A percentile compares a stretch with the other conserved stretches of the same genome.
Conservation (phyloP, 2,329 filamentous ascomycete species). For the Zelopaecilomyces penicillatus region DNA sequence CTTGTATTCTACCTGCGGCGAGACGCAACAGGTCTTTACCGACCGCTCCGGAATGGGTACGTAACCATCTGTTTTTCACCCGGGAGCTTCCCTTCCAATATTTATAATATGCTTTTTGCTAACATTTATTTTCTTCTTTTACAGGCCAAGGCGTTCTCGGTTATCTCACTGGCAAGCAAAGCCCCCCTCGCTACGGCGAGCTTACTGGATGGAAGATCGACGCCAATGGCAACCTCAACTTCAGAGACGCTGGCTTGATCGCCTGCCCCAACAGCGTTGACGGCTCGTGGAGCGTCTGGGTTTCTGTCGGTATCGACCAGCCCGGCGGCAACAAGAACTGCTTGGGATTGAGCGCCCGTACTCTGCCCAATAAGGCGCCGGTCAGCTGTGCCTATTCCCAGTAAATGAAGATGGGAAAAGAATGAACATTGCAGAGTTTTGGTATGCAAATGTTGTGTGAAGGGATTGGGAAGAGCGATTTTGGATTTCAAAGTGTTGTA, state of each 20-base stretch:
- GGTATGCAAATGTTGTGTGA: no score
- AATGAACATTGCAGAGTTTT: no score
- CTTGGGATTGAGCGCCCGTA: slow-evolving; percentile 25
- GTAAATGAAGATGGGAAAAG: neutral
- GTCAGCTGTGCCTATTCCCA: slow-evolving; percentile 28
- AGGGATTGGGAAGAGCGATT: no score
- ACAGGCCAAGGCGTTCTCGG: slow-evolving; percentile 44
- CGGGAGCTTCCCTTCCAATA: neutral
- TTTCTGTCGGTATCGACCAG: slow-evolving; percentile 19
- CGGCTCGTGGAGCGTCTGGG: slow-evolving; percentile 34
- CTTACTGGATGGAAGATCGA: slow-evolving; percentile 39
- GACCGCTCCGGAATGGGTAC: slow-evolving; percentile 52
- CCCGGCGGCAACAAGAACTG: slow-evolving; percentile 31
- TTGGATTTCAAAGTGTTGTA: no score
- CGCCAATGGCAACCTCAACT: slow-evolving; percentile 33
- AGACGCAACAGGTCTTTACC: slow-evolving; percentile 41
- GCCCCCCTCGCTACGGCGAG: slow-evolving; percentile 33
- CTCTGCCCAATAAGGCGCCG: slow-evolving; percentile 20
- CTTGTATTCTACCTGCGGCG: slow-evolving; percentile 35
- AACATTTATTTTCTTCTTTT: neutral
- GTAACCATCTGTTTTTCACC: slow-evolving; percentile 14
- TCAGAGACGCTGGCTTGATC: slow-evolving; percentile 35
- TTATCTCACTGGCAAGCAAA: slow-evolving; percentile 38
- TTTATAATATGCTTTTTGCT: slow-evolving; percentile 2
- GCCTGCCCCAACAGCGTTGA: slow-evolving; percentile 43